phyloP scores from a whole-genome alignment of 1,284 basidiomycete genomes.

The Cerioporus squamosus region DNA sequence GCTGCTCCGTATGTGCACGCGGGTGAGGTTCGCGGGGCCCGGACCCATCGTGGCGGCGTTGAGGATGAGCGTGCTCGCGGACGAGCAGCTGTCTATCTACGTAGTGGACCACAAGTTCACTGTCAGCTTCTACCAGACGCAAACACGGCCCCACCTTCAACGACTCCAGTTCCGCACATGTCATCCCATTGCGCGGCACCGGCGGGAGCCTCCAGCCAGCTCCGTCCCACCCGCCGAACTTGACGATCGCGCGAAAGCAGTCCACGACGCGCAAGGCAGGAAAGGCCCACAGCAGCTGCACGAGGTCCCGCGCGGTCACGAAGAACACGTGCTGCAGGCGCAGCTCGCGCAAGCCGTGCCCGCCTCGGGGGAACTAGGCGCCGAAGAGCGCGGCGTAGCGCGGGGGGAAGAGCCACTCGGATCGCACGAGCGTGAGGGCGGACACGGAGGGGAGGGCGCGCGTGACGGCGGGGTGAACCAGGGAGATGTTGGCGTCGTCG shows the following conservation, averaged over 20 bases:
- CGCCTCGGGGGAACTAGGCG: not conserved
- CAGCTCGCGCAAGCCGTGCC: not conserved
- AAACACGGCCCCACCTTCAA: not conserved
- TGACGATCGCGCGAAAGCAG: not conserved
- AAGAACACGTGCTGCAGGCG: not conserved
- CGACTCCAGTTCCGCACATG: not conserved
- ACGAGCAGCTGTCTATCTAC: not conserved
- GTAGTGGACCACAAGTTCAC: not conserved
- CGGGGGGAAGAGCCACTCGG: slow-evolving; percentile 1
- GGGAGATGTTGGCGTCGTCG: not conserved
- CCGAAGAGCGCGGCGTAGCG: not conserved
- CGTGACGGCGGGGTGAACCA: not conserved
- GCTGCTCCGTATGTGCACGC: not conserved
- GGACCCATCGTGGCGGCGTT: not conserved
- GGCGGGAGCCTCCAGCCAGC: not conserved
- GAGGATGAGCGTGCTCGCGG: not conserved
- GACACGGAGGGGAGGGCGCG: not conserved
- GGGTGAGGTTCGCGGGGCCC: not conserved
- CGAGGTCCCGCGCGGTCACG: not conserved
- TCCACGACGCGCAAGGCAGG: not conserved
- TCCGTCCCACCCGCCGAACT: not conserved
- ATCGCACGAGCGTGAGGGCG: not conserved
- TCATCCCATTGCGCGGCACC: not conserved
- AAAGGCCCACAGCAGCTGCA: not conserved
- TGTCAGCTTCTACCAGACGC: not conserved